Base-by-base conservation (phyloP, 2,329 filamentous ascomycete species). In the Samsoniella hepiali region DNA sequence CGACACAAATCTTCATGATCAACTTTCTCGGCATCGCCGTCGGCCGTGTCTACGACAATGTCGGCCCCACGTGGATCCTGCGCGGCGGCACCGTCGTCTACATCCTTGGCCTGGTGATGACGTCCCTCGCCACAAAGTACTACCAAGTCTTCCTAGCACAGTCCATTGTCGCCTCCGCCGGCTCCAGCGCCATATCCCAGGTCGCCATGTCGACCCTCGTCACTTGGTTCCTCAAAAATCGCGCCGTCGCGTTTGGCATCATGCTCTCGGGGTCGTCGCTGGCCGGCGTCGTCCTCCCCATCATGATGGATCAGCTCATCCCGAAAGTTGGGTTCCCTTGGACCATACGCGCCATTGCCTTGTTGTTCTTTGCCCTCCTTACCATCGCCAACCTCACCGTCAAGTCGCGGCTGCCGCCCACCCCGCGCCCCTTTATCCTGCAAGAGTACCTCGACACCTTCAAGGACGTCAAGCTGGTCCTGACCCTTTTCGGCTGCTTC, bases 61-160 rank as follows among this genome's bases (percentile, higher is more conserved):
- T 85, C 66, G 89, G 89, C 1, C 86, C 88, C 0, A 79, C 80
- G 45, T 83, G 78, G 64, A 76, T 91, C 4, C 75, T 89, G 15
- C 65, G 82, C 22, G 68, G 74, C 58, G 86, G 86, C 36, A 81
- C 80, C 5, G 68, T 87, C 64, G 71, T 83, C 63, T 84, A 88
- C 72, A 78, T 89, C 65, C 83, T 89, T 53, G 83, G 85, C 31
- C 73, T 89, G 22, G 88, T 89, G 84, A 88, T 89, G 85, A 79
- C 82, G 0, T 84, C 81, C 17, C 74, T 89, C 10, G 75, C 76
- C 5, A 72, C 67, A 2, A 56, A 76, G 55, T 81, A 80, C 72
- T 81, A 79, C 67, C 78, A 81, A 51, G 72, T 80, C 69, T 75
- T 81, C 65, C 75, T 81, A 13, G 67, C 78, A 0, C 79, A 81